These are phyloP conservation scores for Hymenoscyphus albidus DNA, from an alignment of 2,329 filamentous ascomycete species.

Conservation along the genomic window DNA sequence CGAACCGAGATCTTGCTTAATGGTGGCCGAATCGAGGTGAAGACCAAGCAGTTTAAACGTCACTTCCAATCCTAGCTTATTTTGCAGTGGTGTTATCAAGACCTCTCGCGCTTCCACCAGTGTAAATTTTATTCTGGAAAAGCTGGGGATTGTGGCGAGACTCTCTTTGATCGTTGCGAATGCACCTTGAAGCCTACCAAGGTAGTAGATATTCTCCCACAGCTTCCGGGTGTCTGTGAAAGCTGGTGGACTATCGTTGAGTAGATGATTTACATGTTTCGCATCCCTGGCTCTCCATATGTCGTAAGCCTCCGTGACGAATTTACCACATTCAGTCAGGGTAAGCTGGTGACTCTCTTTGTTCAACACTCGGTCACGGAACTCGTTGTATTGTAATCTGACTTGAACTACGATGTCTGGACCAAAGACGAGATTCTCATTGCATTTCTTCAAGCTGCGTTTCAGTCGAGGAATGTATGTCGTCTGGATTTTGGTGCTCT, in stretches of 20 bases:
- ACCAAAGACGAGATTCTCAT: not conserved
- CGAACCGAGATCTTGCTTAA: not conserved
- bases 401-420: no score
- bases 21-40: not conserved
- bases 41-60: not conserved
- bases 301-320: not conserved
- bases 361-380: not conserved
- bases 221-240: not conserved
- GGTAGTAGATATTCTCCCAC: conserved; percentile 1
- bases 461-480: not conserved
- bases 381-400: not conserved
- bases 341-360: not conserved
- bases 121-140: not conserved
- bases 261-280: not conserved
- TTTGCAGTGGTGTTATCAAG: not conserved
- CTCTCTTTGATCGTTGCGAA: not conserved
- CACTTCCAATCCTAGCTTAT: not conserved
- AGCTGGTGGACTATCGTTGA: not conserved
- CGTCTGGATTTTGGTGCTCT: not conserved
- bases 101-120: not conserved
- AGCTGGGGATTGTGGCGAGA: not conserved
- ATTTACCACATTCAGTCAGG: not conserved
- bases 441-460: not conserved
- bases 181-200: not conserved
- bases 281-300: not conserved